Evolutionary conservation across 352 stramenopile genomes (phyloP), one percentile per base, ranked within the genome.

Genomic region (Pythium aquatile): DNA sequence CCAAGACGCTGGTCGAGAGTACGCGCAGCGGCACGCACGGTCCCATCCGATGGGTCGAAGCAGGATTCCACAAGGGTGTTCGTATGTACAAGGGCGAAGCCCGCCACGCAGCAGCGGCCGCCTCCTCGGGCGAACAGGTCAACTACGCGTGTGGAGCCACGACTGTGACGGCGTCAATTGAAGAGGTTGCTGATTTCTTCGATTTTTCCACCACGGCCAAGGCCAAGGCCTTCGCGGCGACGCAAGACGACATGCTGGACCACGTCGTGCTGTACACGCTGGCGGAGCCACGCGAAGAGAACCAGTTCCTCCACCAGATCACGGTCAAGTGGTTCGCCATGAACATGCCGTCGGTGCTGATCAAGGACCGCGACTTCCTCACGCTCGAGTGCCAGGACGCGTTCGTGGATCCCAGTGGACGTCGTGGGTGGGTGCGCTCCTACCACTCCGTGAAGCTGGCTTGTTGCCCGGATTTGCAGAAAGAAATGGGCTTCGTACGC

Each of bases 371-470:
- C 11, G 83, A 91, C 56, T 90, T 87, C 54, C 66, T 87, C 55
- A 85, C 78, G 10, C 74, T 93, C 35, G 84, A 93, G 67, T 93
- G 82, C 60, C 84, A 93, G 56, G 84, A 87, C 69, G 76, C 75
- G 10, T 91, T 91, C 58, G 61, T 73, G n/a, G 81, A 91, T 57
- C 70, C 77, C 5, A 88, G 75, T 40, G 80, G 80, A 16, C 77
- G 76, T 26, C 73, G 79, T 6, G 83, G 83, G 17, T 93, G 81
- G 81, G 83, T 88, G 29, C 83, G 81, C 0, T 88, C 78, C 2
- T 86, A 81, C 59, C 80, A 89, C 61, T 89, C 78, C 28, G 81
- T 91, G 61, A 88, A 85, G 42, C 60, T 93, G 39, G 66, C 77
- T 39, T 85, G 76, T 48, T 89, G 78, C 37, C 81, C 81, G 2